Base-by-base conservation (phyloP, 495 filamentous ascomycete species). In the Penicillium ochrochloron region DNA sequence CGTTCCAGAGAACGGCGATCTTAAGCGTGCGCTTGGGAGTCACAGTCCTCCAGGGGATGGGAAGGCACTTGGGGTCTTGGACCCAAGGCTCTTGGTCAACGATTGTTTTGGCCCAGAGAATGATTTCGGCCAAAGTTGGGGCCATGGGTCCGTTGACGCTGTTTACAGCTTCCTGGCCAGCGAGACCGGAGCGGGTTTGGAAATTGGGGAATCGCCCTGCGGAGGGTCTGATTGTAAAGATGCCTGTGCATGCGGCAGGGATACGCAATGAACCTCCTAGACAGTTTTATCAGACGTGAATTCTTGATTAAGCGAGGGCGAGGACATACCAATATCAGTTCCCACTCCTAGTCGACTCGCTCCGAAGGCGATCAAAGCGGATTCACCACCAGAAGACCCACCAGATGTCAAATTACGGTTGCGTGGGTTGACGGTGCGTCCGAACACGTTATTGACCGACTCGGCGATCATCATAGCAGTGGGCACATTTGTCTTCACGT, bases 1-100 rank as follows among this genome's bases (percentile, higher is more conserved):
- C 89, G 63, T 86, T 65, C 81, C 82, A 85, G 2, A 90, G 63
- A 3, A 92, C 80, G 5, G 77, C 89, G 14, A 92, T 68, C 65
- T 84, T 87, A 33, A 90, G 70, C 37, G 25, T 59, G 14, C 56
- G 50, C 37, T 65, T 44, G 61, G 62, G 21, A 84, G 60, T 1
- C 55, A 57, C 42, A 37, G 52, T 50, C 59, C 67, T 57, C 63
- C 66, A 69, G 3, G 63, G 62, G 17, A 71, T 63, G 17, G 66
- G 66, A 6, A 63, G n/a, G 11, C 61, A 58, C 23, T 56, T 59
- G 10, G 68, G 65, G 34, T 88, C 84, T 4, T 60, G 73, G 14
- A 80, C 58, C 85, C 86, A 88, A 0, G 87, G 84, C 61, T 84
- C 75, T 8, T 70, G 73, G 63, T 75, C 75, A 31, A 87, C 67